phyloP scores from a whole-genome alignment of 495 filamentous ascomycete species.

The Aspergillus biplanus region DNA sequence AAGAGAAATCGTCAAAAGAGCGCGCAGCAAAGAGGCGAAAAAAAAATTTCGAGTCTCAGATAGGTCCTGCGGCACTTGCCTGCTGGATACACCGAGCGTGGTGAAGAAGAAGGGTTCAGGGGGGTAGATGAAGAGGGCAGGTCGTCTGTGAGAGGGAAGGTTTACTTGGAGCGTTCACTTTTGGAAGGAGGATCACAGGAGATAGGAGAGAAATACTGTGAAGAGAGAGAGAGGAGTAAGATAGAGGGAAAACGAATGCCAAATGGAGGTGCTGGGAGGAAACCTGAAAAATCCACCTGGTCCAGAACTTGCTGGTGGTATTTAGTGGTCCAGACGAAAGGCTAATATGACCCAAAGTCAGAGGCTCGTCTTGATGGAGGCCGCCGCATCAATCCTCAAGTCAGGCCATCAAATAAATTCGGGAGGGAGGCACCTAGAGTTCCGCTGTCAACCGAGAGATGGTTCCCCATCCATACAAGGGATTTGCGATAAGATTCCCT shows the following conservation, averaged over 20 bases:
- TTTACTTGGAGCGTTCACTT: conserved; percentile 1
- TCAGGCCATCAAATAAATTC: conserved; percentile 3
- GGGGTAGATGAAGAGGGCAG: background rate
- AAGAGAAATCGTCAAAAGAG: conserved; percentile 4
- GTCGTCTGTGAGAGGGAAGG: background rate
- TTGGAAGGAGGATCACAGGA: background rate
- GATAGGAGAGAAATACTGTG: conserved; percentile 7
- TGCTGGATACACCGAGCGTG: conserved; percentile 9
- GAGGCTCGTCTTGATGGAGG: conserved; percentile 1
- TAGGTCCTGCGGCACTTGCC: conserved; percentile 8
- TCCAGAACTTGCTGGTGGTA: conserved; percentile 10
- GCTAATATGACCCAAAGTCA: conserved; percentile 6
- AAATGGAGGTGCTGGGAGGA: conserved; percentile 6
- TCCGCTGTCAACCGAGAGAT: background rate
- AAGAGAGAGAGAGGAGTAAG: conserved; percentile 7
- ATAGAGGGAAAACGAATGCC: background rate
- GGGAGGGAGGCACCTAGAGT: background rate
- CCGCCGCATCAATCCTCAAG: background rate
- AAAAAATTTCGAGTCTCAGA: background rate
- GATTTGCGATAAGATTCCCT: background rate
- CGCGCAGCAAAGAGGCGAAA: conserved; percentile 1
- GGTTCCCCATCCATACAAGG: background rate
- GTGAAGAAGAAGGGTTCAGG: background rate
- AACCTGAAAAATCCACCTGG: conserved; percentile 10
- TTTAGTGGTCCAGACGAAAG: conserved; percentile 14